Evolutionary conservation across 345 rosid genomes (phyloP), one percentile per base, ranked within the genome.

Genomic region (Camelina laxa): DNA sequence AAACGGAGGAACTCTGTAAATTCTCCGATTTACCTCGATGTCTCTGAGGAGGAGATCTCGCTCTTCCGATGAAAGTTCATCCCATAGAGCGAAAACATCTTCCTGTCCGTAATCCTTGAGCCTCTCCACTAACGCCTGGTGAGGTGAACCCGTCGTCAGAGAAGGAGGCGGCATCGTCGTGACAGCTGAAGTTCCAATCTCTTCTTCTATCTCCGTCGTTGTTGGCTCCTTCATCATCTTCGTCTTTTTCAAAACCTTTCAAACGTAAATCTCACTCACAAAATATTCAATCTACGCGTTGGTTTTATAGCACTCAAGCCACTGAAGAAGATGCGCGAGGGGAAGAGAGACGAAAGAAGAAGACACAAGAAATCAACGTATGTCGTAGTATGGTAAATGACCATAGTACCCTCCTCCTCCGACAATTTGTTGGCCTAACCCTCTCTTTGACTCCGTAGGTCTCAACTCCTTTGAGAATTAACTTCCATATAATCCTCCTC

Each of bases 91-190:
- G 60, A 92, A 95, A 65, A 76, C 95, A 67, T 84, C 91, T 76
- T 95, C 98, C 72, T 90, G 99, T 15, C 97, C 98, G 44, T 95
- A 95, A 75, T 95, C 98, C 81, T 95, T 92, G 69, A 95, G 94
- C 64, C 98, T 76, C 80, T 95, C 99, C 36, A 92, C 67, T 70
- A 95, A 64, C 19, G 91, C 87, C 82, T 91, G 96, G 10, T 92
- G 97, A 7, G 96, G 96, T 15, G 75, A 70, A 54, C 21, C 67
- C 54, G 47, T 35, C 54, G 47, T 35, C 53, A 7, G 35, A 19
- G 57, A 59, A 33, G 55, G 63, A 48, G 21, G 65, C 5, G 13
- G 27, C 20, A 15, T 39, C 47, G 47, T 20, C 38, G 45, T 60
- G 16, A 53, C 54, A 33, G 33, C 39, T 4, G 20, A 36, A 24